Percentiles rank a stretch among this genome's conserved stretches.
phyloP scores from a whole-genome alignment of 441 rosid species.

The Arabidopsis lyrata region DNA sequence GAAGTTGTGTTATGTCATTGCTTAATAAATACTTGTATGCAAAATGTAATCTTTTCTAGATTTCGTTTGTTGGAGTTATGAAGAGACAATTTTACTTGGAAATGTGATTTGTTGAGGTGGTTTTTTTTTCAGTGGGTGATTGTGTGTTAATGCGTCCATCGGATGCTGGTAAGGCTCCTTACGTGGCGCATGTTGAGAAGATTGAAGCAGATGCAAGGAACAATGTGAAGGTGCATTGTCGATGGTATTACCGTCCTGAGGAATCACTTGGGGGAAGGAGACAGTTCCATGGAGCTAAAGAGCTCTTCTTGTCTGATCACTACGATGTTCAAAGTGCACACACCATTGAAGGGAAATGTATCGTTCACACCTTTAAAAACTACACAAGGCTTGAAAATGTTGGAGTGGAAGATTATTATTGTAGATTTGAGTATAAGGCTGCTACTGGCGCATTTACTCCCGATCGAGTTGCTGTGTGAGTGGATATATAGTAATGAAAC shows the following conservation, averaged over 20 bases:
- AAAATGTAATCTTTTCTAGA: constrained; percentile 9
- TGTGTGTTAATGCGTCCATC: constrained; percentile 90
- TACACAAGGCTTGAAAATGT: constrained; percentile 90
- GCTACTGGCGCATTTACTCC: constrained; percentile 88
- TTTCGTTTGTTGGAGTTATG: neutral
- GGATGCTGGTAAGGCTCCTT: constrained; percentile 79
- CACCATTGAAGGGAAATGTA: constrained; percentile 87
- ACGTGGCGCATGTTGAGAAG: constrained; percentile 81
- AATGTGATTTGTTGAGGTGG: constrained; percentile 30
- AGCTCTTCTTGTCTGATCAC: constrained; percentile 86
- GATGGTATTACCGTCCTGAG: constrained; percentile 93
- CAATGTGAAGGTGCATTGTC: constrained; percentile 80
- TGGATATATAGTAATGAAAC: constrained; percentile 5
- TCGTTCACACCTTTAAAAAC: constrained; percentile 83
- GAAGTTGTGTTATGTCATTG: constrained; percentile 17
- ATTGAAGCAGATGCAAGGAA: constrained; percentile 77
- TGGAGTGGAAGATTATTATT: constrained; percentile 86
- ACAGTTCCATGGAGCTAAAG: constrained; percentile 92
- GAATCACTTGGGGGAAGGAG: constrained; percentile 90
- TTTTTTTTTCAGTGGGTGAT: constrained; percentile 67
- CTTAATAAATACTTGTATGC: neutral
- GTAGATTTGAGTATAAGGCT: constrained; percentile 90
- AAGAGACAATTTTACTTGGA: constrained; percentile 7
- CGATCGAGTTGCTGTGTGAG: constrained; percentile 93
- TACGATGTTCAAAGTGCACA: constrained; percentile 86